phyloP scores from a whole-genome alignment of 228 moss, liverwort and hornwort genomes.

The Sphagnum fallax region DNA sequence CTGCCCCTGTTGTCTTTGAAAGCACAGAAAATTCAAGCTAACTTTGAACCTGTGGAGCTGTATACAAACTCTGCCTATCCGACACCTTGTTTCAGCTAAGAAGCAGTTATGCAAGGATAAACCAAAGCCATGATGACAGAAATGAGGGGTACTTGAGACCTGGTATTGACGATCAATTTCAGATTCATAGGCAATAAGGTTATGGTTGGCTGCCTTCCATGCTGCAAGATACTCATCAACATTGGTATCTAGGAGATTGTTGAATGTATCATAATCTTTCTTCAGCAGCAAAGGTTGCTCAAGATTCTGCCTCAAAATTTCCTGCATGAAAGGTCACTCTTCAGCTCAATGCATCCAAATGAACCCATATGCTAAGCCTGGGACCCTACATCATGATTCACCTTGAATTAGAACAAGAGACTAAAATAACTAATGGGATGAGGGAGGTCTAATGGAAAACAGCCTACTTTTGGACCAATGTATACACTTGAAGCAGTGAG shows the following conservation, averaged over 20 bases:
- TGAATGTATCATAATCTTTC: conserved; percentile 31
- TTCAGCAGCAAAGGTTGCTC: conserved; percentile 20
- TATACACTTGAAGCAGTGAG: no score
- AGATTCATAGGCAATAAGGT: conserved; percentile 27
- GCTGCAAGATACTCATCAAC: conserved; percentile 22
- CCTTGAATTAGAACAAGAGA: no score
- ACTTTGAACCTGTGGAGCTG: no score
- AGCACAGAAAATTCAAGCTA: neutral
- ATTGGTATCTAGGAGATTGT: conserved; percentile 12
- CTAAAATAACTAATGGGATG: no score
- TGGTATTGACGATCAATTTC: conserved; percentile 30
- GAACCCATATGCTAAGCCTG: neutral
- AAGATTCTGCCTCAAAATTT: conserved; percentile 36
- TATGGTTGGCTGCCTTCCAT: conserved; percentile 19
- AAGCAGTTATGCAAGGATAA: neutral
- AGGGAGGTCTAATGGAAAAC: no score
- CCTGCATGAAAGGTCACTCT: conserved; percentile 15
- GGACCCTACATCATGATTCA: no score
- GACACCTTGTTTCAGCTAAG: no score
- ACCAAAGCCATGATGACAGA: neutral
- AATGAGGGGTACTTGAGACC: conserved; percentile 8
- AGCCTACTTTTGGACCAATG: no score
- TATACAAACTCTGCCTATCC: no score
- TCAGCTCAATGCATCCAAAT: neutral
- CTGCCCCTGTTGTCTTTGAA: neutral